phyloP scores from a whole-genome alignment of 2,329 filamentous ascomycete species.

The Leptographium flavum region DNA sequence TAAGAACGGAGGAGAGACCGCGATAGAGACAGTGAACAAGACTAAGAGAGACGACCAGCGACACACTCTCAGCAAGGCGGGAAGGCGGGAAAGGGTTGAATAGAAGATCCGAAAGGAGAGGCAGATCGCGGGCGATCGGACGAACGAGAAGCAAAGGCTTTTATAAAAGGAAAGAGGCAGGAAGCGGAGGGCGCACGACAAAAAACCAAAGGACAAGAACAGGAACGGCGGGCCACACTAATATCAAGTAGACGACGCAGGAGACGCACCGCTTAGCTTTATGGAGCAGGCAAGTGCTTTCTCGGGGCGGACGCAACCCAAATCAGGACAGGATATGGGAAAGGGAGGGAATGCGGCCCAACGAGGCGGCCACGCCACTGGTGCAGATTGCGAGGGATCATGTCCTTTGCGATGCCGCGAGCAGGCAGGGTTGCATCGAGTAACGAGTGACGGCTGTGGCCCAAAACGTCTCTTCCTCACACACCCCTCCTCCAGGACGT shows the following conservation, averaged over 20 bases:
- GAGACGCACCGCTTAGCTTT: no score
- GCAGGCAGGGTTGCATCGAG: no score
- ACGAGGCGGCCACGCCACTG: constrained; percentile 1
- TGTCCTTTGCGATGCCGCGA: no score
- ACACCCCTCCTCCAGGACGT: no score
- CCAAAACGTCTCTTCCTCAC: not conserved
- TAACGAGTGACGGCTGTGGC: no score
- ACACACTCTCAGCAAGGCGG: not conserved
- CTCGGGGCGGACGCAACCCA: not conserved
- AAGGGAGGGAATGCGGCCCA: constrained; percentile 1
- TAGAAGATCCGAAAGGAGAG: not conserved
- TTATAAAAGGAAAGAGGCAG: no score
- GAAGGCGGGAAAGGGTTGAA: not conserved
- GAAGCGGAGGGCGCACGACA: no score
- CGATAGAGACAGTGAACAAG: not conserved
- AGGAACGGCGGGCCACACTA: not conserved
- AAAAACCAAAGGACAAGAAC: no score
- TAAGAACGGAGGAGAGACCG: not conserved
- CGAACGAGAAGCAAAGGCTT: constrained; percentile 1
- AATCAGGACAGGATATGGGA: constrained; percentile 2
- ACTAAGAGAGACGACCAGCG: constrained; percentile 1
- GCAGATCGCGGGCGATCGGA: not conserved
- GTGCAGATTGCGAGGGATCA: not conserved
- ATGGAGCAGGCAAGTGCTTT: not conserved
- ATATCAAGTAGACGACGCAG: no score